phyloP scores from a whole-genome alignment of 345 rosid species.

The Tarenaya hassleriana region DNA sequence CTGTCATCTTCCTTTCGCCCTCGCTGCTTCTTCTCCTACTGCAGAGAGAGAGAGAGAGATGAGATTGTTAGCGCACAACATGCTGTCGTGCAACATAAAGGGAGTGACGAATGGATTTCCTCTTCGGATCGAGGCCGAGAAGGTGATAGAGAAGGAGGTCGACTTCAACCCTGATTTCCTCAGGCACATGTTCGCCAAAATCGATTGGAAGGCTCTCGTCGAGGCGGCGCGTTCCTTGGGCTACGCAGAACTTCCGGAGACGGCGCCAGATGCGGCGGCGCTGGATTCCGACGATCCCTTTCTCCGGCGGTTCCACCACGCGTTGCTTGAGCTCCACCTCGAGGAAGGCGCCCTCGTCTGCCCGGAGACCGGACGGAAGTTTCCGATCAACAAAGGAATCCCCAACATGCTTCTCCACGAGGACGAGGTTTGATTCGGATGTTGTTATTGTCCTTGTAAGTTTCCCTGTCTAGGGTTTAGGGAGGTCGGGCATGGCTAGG shows the following conservation, averaged over 20 bases:
- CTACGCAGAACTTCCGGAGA: slow-evolving; percentile 59
- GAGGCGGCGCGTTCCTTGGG: slow-evolving; percentile 68
- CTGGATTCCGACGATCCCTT: slow-evolving; percentile 58
- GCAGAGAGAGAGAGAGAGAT: slow-evolving; percentile 24
- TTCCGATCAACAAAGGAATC: slow-evolving; percentile 69
- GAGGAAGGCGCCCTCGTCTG: slow-evolving; percentile 92
- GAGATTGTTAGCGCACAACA: slow-evolving; percentile 86
- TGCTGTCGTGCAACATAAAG: slow-evolving; percentile 85
- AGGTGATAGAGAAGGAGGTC: slow-evolving; percentile 52
- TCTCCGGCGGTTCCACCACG: slow-evolving; percentile 67
- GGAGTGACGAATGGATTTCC: slow-evolving; percentile 85
- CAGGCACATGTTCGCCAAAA: slow-evolving; percentile 57
- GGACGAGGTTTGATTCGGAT: slow-evolving; percentile 60
- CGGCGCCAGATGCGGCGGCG: slow-evolving; percentile 38
- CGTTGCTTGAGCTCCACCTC: slow-evolving; percentile 76
- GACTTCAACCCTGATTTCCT: slow-evolving; percentile 77
- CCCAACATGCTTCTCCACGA: slow-evolving; percentile 98
- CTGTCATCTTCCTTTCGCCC: not conserved
- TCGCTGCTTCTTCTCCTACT: not conserved
- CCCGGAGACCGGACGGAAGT: slow-evolving; percentile 72
- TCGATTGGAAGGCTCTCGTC: slow-evolving; percentile 74
- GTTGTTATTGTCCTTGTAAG: not conserved
- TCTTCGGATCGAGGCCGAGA: slow-evolving; percentile 55
- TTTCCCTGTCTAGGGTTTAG: too few relatives aligned
- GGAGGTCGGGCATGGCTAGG: too few relatives aligned